These are phyloP conservation scores for Proliferodiscus dingleyae DNA, from an alignment of 2,329 filamentous ascomycete genomes.

Conservation along the genomic window DNA sequence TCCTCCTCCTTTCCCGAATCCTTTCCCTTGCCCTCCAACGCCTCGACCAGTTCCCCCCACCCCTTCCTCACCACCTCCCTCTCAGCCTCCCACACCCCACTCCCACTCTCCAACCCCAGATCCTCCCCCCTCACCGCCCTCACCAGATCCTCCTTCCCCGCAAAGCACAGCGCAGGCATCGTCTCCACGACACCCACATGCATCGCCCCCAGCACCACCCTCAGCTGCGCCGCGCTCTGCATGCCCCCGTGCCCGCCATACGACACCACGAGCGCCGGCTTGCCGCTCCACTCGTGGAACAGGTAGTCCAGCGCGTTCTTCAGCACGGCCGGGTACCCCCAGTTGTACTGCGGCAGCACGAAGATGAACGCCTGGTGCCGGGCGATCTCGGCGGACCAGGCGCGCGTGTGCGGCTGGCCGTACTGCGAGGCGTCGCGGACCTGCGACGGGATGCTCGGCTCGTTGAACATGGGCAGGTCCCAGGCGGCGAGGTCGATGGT, in stretches of 20 bases:
- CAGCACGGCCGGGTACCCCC: conserved; percentile 38
- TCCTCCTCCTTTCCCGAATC: too few species aligned
- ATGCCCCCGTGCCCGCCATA: conserved; percentile 40
- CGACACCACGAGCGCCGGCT: conserved; percentile 40
- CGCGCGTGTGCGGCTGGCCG: conserved; percentile 32
- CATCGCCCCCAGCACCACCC: conserved; percentile 32
- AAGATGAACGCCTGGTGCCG: conserved; percentile 37
- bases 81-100: too few species aligned
- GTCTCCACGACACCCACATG: conserved; percentile 32
- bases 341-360: conserved; percentile 42
- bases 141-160: conserved; percentile 21
- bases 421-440: conserved; percentile 29
- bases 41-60: too few species aligned
- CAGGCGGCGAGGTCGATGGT: conserved; percentile 36
- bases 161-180: conserved; percentile 30
- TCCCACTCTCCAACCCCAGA: conserved; percentile 23
- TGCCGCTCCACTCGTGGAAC: conserved; percentile 42
- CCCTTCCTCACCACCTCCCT: too few species aligned
- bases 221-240: conserved; percentile 35
- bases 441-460: conserved; percentile 35
- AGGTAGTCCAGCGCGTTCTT: conserved; percentile 47
- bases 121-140: conserved; percentile 26
- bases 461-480: conserved; percentile 41
- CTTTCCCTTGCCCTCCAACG: too few species aligned
- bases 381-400: conserved; percentile 35